phyloP scores from a whole-genome alignment of 192 early-diverging fungal genomes.

The Rhizophagus sp. region DNA sequence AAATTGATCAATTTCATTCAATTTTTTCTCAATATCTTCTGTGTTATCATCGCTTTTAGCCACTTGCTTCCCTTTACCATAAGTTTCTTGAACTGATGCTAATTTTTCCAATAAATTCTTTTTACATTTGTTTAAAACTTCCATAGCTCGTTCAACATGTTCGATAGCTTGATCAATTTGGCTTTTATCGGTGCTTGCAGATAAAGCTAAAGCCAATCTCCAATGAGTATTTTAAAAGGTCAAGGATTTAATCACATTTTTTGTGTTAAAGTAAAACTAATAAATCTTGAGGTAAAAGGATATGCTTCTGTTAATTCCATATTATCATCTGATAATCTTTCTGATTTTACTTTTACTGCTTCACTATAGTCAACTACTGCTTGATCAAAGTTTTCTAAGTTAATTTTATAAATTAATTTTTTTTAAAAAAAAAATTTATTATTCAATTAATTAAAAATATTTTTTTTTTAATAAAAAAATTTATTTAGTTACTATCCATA shows the following conservation, averaged over 20 bases:
- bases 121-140: constrained; percentile 55
- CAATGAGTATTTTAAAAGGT: constrained; percentile 48
- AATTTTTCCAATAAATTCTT: constrained; percentile 39
- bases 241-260: neutral
- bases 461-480: no score
- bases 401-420: no score
- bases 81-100: constrained; percentile 21
- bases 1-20: constrained; percentile 60
- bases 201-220: constrained; percentile 67
- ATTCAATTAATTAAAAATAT: no score
- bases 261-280: neutral
- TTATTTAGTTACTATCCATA: no score
- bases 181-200: constrained; percentile 47
- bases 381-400: constrained; percentile 65
- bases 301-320: constrained; percentile 65
- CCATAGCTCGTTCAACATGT: constrained; percentile 56
- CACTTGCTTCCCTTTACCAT: constrained; percentile 51
- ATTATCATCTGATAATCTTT: constrained; percentile 48
- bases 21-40: constrained; percentile 50
- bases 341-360: constrained; percentile 57
- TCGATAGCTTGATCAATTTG: constrained; percentile 51
- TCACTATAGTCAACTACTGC: constrained; percentile 61
- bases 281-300: constrained; percentile 1
- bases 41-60: constrained; percentile 34
- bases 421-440: no score